Evolutionary conservation across 352 stramenopile species (phyloP).

Genomic region (Phytophthora macrochlamydospora): DNA sequence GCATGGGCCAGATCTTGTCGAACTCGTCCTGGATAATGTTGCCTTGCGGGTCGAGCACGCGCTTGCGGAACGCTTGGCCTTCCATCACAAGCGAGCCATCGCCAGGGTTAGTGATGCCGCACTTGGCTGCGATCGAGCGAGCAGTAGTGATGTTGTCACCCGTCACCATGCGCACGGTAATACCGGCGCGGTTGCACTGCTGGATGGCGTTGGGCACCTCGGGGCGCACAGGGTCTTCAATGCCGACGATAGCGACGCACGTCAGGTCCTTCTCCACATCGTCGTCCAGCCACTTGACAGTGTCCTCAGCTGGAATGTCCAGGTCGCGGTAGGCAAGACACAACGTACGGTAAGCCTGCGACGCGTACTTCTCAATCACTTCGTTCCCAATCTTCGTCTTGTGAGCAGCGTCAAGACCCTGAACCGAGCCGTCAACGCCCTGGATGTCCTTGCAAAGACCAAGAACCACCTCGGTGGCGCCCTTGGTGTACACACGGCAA

Average conservation of each 20-base stretch:
- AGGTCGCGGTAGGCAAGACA: constrained; percentile 84
- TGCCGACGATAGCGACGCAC: constrained; percentile 54
- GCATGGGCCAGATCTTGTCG: constrained; percentile 73
- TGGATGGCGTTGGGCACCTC: constrained; percentile 54
- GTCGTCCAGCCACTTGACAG: constrained; percentile 49
- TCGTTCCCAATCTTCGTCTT: constrained; percentile 42
- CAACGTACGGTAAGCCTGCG: constrained; percentile 74
- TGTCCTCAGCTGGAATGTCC: constrained; percentile 39
- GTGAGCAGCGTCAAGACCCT: constrained; percentile 27
- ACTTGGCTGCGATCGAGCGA: constrained; percentile 57
- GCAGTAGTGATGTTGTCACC: constrained; percentile 64
- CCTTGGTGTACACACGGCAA: constrained; percentile 67
- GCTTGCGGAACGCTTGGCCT: constrained; percentile 52
- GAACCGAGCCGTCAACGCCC: constrained; percentile 45
- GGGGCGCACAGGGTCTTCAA: constrained; percentile 55
- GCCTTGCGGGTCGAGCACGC: constrained; percentile 54
- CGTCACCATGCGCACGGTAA: constrained; percentile 65
- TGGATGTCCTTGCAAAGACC: constrained; percentile 52
- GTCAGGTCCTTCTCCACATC: constrained; percentile 66
- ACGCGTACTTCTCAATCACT: constrained; percentile 83
- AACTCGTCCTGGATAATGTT: constrained; percentile 71
- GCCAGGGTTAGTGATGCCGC: constrained; percentile 48
- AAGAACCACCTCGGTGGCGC: constrained; percentile 63
- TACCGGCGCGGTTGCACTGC: constrained; percentile 49
- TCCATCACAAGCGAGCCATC: constrained; percentile 68